These are phyloP conservation scores for Coemansia sp. DNA, from an alignment of 192 early-diverging fungal genomes.

Conservation along the genomic window DNA sequence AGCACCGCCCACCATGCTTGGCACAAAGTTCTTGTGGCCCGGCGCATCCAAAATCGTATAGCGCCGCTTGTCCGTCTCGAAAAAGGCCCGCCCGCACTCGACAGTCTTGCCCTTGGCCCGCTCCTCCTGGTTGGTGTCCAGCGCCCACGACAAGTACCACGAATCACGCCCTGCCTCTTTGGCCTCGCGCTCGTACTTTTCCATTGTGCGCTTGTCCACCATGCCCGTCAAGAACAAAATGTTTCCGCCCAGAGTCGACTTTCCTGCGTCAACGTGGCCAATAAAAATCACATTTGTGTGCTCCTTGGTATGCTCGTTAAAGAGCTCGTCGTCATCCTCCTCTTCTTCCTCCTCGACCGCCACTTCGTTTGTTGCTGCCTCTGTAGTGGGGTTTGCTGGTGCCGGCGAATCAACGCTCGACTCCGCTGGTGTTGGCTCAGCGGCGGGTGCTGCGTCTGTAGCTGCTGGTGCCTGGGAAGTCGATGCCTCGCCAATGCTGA, in stretches of 20 bases:
- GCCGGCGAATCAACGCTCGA: constrained; percentile 6
- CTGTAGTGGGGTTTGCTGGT: constrained; percentile 10
- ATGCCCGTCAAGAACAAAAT: constrained; percentile 92
- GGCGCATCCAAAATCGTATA: constrained; percentile 99
- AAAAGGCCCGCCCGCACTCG: constrained; percentile 96
- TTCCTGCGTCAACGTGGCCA: constrained; percentile 97
- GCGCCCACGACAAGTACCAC: constrained; percentile 98
- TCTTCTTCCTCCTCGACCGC: constrained; percentile 17
- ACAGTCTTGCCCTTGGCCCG: constrained; percentile 99
- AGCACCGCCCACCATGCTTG: constrained; percentile 96
- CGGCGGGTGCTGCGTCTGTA: constrained; percentile 38
- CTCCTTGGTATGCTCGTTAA: constrained; percentile 85
- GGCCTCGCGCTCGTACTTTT: constrained; percentile 99
- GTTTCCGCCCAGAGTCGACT: constrained; percentile 98
- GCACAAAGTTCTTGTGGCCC: constrained; percentile 98
- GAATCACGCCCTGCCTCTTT: constrained; percentile 96
- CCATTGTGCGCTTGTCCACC: constrained; percentile 99
- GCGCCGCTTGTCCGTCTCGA: constrained; percentile 91
- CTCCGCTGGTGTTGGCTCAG: constrained; percentile 20
- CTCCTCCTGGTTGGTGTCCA: constrained; percentile 97
- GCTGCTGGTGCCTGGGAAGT: constrained; percentile 9
- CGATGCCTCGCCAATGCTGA: not conserved
- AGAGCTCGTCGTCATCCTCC: constrained; percentile 62
- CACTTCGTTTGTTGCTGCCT: not conserved
- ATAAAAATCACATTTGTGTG: constrained; percentile 98